A percentile compares a stretch with the other conserved stretches of the same genome.
These are phyloP conservation scores for Myriosclerotinia duriaeana DNA, from an alignment of 2,329 filamentous ascomycete genomes.

Conservation along the genomic window DNA sequence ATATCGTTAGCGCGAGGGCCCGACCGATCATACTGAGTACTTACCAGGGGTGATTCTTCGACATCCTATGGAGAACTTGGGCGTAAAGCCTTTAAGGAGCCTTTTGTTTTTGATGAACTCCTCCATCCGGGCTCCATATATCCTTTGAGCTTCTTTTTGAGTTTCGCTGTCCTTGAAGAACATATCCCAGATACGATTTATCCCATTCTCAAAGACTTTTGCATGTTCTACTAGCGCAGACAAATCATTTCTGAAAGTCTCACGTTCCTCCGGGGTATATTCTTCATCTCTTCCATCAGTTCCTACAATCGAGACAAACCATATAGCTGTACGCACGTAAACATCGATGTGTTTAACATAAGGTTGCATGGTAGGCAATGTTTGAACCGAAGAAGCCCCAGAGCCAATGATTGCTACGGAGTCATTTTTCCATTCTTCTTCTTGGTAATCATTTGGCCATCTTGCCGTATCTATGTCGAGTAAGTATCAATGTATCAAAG, in stretches of 20 bases:
- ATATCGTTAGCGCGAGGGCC: slow-evolving; percentile 32
- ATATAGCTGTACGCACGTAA: slow-evolving; percentile 52
- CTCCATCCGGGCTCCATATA: slow-evolving; percentile 47
- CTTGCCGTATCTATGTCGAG: slow-evolving; percentile 44
- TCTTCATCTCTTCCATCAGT: slow-evolving; percentile 48
- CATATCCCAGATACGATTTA: slow-evolving; percentile 49
- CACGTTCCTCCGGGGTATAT: slow-evolving; percentile 46
- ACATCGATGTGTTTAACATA: slow-evolving; percentile 48
- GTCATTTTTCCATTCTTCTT: slow-evolving; percentile 35
- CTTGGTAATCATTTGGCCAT: slow-evolving; percentile 44
- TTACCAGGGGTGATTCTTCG: slow-evolving; percentile 43
- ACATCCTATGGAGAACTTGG: slow-evolving; percentile 47
- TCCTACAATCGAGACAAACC: slow-evolving; percentile 49
- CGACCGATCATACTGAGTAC: background rate
- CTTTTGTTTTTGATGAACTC: slow-evolving; percentile 53
- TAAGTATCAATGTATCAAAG: background rate
- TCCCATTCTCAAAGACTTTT: slow-evolving; percentile 40
- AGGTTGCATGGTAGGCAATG: slow-evolving; percentile 44
- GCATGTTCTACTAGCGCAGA: slow-evolving; percentile 32
- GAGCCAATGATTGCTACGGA: slow-evolving; percentile 45
- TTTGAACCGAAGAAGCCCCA: slow-evolving; percentile 44
- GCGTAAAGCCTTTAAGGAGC: slow-evolving; percentile 44
- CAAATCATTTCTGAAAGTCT: slow-evolving; percentile 46
- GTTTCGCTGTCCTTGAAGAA: slow-evolving; percentile 47
- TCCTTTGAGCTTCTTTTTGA: slow-evolving; percentile 44